These are phyloP conservation scores for Hypericum androsaemum DNA, from an alignment of 345 rosid genomes.

Conservation along the genomic window DNA sequence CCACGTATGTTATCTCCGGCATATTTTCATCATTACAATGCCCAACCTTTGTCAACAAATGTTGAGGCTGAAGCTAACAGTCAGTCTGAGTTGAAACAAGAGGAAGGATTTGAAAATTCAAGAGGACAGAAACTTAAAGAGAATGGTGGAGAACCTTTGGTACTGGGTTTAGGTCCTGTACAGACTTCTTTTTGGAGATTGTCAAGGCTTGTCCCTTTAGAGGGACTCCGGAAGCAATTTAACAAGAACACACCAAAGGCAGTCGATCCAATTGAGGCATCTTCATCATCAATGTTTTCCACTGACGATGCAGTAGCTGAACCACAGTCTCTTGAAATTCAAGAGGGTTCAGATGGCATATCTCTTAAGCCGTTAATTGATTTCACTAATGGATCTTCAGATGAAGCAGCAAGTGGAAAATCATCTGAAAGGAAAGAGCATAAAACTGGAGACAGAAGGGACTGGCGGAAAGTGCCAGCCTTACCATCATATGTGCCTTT, in stretches of 20 bases:
- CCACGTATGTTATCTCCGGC: conserved; percentile 94
- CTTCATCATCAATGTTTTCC: conserved; percentile 28
- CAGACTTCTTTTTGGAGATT: conserved; percentile 93
- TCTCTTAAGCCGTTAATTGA: conserved; percentile 74
- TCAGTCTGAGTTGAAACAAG: conserved; percentile 25
- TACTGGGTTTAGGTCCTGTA: conserved; percentile 89
- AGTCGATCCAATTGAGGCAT: conserved; percentile 33
- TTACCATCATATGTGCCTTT: conserved; percentile 93
- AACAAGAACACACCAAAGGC: conserved; percentile 50
- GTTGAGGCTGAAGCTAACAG: conserved; percentile 34
- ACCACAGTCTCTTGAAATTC: conserved; percentile 86
- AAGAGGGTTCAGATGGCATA: conserved; percentile 88
- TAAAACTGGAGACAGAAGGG: conserved; percentile 34
- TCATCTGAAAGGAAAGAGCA: conserved; percentile 28
- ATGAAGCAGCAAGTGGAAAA: conserved; percentile 28
- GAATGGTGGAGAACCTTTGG: conserved; percentile 59
- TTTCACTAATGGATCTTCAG: conserved; percentile 22
- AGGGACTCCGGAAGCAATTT: conserved; percentile 52
- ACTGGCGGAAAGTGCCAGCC: conserved; percentile 67
- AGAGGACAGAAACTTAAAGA: conserved; percentile 37
- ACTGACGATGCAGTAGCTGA: conserved; percentile 52
- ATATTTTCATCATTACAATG: conserved; percentile 88
- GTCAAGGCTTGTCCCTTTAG: conserved; percentile 79
- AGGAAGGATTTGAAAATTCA: conserved; percentile 30
- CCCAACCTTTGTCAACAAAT: conserved; percentile 39